A percentile compares a stretch with the other conserved stretches of the same genome.
Evolutionary conservation across 805 yeast genomes (phyloP).

Genomic region (Saturnispora besseyi): DNA sequence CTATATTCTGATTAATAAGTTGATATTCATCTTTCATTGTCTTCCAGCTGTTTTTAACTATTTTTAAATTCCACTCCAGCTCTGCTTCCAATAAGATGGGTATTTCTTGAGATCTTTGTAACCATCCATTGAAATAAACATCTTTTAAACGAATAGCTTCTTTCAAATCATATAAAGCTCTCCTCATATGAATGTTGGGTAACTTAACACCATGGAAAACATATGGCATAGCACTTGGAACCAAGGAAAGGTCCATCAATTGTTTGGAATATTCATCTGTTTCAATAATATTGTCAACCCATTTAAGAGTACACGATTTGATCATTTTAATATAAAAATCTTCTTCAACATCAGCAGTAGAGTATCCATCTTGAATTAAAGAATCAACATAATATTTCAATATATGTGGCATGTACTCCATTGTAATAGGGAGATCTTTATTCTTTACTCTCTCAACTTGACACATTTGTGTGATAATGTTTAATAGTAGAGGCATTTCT

Average conservation of each 20-base stretch:
- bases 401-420: constrained; percentile 22
- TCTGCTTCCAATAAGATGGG: background rate
- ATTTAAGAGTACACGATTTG: constrained; percentile 14
- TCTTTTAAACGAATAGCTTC: constrained; percentile 16
- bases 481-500: background rate
- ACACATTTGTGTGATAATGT: constrained; percentile 4
- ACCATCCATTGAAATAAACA: constrained; percentile 17
- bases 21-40: background rate
- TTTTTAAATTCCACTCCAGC: background rate
- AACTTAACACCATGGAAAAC: constrained; percentile 10
- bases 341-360: constrained; percentile 5
- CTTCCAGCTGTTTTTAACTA: background rate
- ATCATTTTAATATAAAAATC: constrained; percentile 21
- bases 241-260: constrained; percentile 18
- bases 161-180: constrained; percentile 18
- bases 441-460: background rate
- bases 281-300: constrained; percentile 11
- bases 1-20: background rate
- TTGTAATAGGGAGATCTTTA: constrained; percentile 11
- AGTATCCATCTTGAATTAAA: constrained; percentile 13
- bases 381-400: constrained; percentile 17
- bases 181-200: constrained; percentile 23
- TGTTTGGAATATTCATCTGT: constrained; percentile 15
- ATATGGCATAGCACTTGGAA: constrained; percentile 22
- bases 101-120: background rate